Base-by-base conservation (phyloP, 768 basidiomycete genomes). In the Mycena haematopus region DNA sequence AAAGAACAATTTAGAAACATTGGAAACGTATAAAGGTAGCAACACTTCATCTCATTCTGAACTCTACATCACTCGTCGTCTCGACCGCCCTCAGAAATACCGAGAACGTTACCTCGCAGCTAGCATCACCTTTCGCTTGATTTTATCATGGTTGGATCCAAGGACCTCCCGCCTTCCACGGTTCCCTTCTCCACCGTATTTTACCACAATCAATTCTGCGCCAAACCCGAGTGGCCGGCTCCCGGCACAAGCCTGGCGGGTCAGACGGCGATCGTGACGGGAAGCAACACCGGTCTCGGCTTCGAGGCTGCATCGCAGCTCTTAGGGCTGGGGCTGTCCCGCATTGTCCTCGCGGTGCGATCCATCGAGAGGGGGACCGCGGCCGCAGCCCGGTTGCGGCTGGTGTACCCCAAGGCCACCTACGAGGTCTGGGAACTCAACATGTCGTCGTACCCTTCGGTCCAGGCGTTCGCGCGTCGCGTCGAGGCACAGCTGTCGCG, bases 51-150 rank as follows among this genome's bases (percentile, higher is more conserved):
- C 29, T 9, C 29, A 9, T 31, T 31, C 29, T 31, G 29, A 31
- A 9, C 29, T 31, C 9, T 9, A 31, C 29, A 31, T 9, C 29
- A 31, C 29, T 31, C 29, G 29, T 9, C 29, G 6, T 31, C 29
- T 31, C 9, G 29, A 9, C 29, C 29, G 29, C 29, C 29, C 9
- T 31, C 29, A 31, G 9, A 31, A 31, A 9, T 9, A 31, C 29
- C 29, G 7, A 77, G 76, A n/a, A n/a, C n/a, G n/a, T n/a, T 31
- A 5, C 29, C 29, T 31, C 29, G 29, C 29, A 31, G n/a, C n/a
- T n/a, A n/a, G n/a, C n/a, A n/a, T n/a, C n/a, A 31, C 29, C 4
- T 31, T 31, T 9, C 29, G 9, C n/a, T n/a, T n/a, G n/a, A 31
- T 31, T 6, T 14, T 36, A 6, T 7, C 7, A 14, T 42, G 40